A percentile compares a stretch with the other conserved stretches of the same genome.
Evolutionary conservation across 2,329 filamentous ascomycete genomes (phyloP).

Genomic region (Emericellopsis atlantica): DNA sequence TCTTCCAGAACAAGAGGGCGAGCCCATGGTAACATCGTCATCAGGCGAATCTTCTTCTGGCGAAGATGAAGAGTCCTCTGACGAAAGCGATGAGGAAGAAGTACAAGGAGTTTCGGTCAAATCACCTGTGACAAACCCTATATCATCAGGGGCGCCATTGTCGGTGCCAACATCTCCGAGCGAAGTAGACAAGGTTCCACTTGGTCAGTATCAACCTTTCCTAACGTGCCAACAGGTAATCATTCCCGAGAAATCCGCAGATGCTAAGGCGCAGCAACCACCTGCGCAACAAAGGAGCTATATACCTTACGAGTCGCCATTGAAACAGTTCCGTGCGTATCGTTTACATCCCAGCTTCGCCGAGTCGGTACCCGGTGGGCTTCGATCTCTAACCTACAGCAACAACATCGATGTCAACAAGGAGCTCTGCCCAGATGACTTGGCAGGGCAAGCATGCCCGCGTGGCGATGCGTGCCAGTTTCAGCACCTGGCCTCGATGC

Average conservation of each 20-base stretch:
- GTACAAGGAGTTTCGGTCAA: conserved; percentile 9
- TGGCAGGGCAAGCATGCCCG: conserved; percentile 54
- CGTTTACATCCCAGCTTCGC: conserved; percentile 76
- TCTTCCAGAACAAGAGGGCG: too few relatives aligned
- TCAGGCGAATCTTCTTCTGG: not conserved
- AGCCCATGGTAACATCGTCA: too few relatives aligned
- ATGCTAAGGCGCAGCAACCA: not conserved
- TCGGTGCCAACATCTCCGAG: conserved; percentile 13
- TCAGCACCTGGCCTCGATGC: conserved; percentile 57
- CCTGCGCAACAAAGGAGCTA: conserved; percentile 9
- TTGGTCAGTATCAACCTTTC: not conserved
- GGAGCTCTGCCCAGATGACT: conserved; percentile 65
- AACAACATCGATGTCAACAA: conserved; percentile 71
- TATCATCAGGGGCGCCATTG: conserved; percentile 15
- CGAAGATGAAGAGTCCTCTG: not conserved
- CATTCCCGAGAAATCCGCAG: too few relatives aligned
- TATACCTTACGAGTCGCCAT: conserved; percentile 66
- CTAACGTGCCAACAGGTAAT: conserved; percentile 10
- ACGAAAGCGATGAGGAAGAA: conserved; percentile 13
- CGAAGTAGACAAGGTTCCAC: conserved; percentile 27
- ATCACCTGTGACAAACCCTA: conserved; percentile 12
- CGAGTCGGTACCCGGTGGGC: conserved; percentile 58
- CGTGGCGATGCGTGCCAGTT: conserved; percentile 59
- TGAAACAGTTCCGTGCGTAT: conserved; percentile 75
- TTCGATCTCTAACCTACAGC: conserved; percentile 86